Conservation (phyloP, 257 asterid genomes). For the Solanum clarkiae region DNA sequence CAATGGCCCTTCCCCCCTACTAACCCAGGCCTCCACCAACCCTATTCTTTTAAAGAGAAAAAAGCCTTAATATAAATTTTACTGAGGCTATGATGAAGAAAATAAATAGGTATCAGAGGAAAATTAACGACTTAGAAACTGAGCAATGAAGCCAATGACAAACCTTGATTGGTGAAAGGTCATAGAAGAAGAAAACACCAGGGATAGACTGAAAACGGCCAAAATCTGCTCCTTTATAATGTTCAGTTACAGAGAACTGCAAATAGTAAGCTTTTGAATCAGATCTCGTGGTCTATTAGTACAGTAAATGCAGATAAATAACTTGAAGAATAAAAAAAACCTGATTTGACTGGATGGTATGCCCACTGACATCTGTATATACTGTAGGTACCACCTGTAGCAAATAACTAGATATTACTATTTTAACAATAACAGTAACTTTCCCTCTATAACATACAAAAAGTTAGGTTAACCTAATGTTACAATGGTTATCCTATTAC, state of each 20-base stretch:
- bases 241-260: slow-evolving; percentile 98
- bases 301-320: background rate
- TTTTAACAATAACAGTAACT: background rate
- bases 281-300: background rate
- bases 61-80: background rate
- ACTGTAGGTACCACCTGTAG: slow-evolving; percentile 96
- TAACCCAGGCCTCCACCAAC: background rate
- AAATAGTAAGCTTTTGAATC: slow-evolving; percentile 14
- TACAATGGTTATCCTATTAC: background rate
- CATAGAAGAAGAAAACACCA: slow-evolving; percentile 88
- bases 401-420: background rate
- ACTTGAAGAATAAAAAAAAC: slow-evolving; percentile 17
- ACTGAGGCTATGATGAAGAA: background rate
- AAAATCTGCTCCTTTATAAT: slow-evolving; percentile 59
- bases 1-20: background rate
- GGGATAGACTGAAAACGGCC: slow-evolving; percentile 69
- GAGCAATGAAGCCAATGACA: background rate
- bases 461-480: background rate
- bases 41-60: background rate
- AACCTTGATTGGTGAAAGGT: slow-evolving; percentile 96
- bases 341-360: slow-evolving; percentile 89
- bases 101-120: background rate
- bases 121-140: background rate
- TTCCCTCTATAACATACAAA: background rate
- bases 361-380: slow-evolving; percentile 68